Evolutionary conservation across 1,139 yeast species (phyloP).

Genomic region (Citeromyces siamensis): DNA sequence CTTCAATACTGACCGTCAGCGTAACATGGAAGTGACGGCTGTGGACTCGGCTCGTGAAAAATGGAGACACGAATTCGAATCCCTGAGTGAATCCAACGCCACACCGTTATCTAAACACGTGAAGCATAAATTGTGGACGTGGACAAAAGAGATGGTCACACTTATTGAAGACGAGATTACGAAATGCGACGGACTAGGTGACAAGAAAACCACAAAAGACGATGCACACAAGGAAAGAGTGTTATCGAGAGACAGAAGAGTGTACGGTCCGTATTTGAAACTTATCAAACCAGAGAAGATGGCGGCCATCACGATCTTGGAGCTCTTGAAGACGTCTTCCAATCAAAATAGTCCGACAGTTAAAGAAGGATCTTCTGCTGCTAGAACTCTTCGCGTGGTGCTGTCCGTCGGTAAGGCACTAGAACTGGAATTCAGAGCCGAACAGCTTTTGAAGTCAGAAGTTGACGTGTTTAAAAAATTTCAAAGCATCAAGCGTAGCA

Average conservation of each 20-base stretch:
- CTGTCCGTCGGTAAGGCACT: constrained; percentile 74
- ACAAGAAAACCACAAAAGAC: constrained; percentile 6
- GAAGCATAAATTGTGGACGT: constrained; percentile 67
- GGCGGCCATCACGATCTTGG: constrained; percentile 77
- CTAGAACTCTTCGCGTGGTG: constrained; percentile 77
- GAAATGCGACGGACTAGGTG: constrained; percentile 27
- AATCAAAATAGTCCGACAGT: constrained; percentile 3
- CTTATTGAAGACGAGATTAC: constrained; percentile 53
- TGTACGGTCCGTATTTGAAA: constrained; percentile 70
- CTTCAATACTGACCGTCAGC: constrained; percentile 66
- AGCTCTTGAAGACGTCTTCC: constrained; percentile 44
- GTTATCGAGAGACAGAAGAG: constrained; percentile 24
- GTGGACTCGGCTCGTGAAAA: constrained; percentile 77
- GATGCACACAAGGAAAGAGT: constrained; percentile 7
- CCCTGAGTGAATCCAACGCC: constrained; percentile 32
- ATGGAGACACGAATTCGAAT: constrained; percentile 81
- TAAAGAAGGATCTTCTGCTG: constrained; percentile 38
- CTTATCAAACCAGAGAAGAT: constrained; percentile 68
- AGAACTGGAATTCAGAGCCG: constrained; percentile 73
- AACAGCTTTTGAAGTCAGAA: constrained; percentile 46
- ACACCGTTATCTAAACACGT: constrained; percentile 38
- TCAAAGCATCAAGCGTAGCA: constrained; percentile 19
- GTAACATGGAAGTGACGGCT: constrained; percentile 63
- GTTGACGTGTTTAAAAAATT: constrained; percentile 28
- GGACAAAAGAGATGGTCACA: constrained; percentile 63